Conservation (phyloP, 495 filamentous ascomycete genomes). For the Copromyces sp. region DNA sequence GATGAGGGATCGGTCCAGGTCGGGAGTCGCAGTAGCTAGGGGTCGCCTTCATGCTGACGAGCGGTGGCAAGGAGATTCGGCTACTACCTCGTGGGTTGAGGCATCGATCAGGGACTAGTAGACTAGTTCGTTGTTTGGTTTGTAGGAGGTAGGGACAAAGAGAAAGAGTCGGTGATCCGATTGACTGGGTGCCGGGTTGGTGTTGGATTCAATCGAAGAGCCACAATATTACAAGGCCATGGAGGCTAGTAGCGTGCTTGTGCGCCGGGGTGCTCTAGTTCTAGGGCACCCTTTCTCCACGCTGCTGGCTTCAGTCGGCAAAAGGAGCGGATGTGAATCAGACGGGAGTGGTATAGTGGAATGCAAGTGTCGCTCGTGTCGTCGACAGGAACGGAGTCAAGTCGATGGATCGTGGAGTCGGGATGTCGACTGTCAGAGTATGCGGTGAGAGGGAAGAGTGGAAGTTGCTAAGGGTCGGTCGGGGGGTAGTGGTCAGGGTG, state of each 20-base stretch:
- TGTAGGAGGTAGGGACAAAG: background rate
- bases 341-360: background rate
- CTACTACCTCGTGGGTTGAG: slow-evolving; percentile 6
- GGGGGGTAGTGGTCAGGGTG: background rate
- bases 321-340: background rate
- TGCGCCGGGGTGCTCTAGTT: background rate
- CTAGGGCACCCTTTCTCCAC: background rate
- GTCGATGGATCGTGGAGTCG: background rate
- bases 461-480: background rate
- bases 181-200: slow-evolving; percentile 1
- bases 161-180: background rate
- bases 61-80: background rate
- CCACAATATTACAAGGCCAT: background rate
- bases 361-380: background rate
- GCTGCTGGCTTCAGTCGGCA: background rate
- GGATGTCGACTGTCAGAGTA: background rate
- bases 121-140: background rate
- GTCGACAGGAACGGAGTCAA: background rate
- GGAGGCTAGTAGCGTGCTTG: background rate
- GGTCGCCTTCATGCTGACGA: slow-evolving; percentile 22
- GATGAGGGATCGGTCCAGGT: background rate
- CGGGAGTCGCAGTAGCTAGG: slow-evolving; percentile 10
- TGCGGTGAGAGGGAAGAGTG: background rate
- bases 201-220: background rate
- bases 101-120: slow-evolving; percentile 1